Base-by-base conservation (phyloP, 2,329 filamentous ascomycete species). In the Chaetothyriales sp. region DNA sequence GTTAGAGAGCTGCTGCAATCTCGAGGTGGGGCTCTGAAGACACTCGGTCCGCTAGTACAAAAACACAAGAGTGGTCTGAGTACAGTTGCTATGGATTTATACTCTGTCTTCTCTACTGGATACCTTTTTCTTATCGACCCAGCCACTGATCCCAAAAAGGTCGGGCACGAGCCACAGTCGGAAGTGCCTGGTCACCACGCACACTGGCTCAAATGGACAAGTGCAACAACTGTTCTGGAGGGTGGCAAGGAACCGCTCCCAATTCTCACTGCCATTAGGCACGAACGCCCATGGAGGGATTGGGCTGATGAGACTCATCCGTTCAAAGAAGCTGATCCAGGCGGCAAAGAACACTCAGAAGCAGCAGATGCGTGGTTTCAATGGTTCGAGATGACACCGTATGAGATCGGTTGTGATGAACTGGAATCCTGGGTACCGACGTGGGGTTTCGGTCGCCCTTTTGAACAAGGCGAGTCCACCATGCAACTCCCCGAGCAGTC, bases 351-450 rank as follows among this genome's bases (percentile, higher is more conserved):
- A 43, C 54, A 55, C 29, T 25, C 50, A n/a, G 51, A 55, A 18
- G 54, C 54, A 9, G 52, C 60, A 46, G 66, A 68, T 58, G 59
- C 61, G 33, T 66, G 65, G 64, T 67, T 66, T 53, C 65, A 66
- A 47, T 67, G 65, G 63, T 65, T 63, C 51, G 63, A 66, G 52
- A 58, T 65, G 49, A 64, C 62, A 4, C 65, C 65, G 1, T 65
- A 65, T 52, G 64, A 67, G 53, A 56, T 67, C 33, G 64, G 64
- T 25, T 66, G 65, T 51, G 65, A 67, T 43, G 65, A 66, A 51
- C 60, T 67, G n/a, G 57, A 61, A 53, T 62, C 63, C 4, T 66
- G 63, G 61, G 62, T 63, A 6, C 65, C 65, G 8, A 66, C 63
- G 5, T 67, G 65, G 64, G 65, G 58, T 2, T 66, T 67, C 48